phyloP scores from a whole-genome alignment of 129 eudicot species.

The Flaveria linearis region DNA sequence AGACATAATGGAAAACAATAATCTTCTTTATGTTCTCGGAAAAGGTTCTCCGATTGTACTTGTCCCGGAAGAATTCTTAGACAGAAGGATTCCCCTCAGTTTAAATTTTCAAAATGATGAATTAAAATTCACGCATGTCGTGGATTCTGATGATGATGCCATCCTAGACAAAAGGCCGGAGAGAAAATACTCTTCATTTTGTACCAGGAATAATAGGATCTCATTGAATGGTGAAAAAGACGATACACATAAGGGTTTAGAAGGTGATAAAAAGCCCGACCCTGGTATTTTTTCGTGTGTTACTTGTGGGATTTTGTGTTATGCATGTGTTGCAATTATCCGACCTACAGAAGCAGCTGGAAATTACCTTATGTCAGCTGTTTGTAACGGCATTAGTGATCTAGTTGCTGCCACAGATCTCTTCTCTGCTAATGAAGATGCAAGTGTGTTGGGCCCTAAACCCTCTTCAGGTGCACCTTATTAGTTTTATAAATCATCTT shows the following conservation, averaged over 20 bases:
- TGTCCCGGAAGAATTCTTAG: constrained; percentile 65
- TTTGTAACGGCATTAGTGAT: constrained; percentile 53
- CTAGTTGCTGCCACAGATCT: constrained; percentile 42
- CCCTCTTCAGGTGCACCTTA: constrained; percentile 48
- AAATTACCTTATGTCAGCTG: constrained; percentile 67
- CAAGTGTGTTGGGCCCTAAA: constrained; percentile 33
- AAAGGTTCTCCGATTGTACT: constrained; percentile 68
- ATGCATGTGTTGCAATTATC: constrained; percentile 84
- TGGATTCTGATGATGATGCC: constrained; percentile 34
- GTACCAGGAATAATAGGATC: constrained; percentile 33
- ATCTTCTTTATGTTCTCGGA: constrained; percentile 66
- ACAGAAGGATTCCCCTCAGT: constrained; percentile 40
- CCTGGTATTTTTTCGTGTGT: constrained; percentile 87
- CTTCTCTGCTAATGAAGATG: constrained; percentile 35
- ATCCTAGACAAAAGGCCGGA: constrained; percentile 38
- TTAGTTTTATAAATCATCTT: constrained; percentile 1
- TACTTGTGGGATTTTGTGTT: constrained; percentile 91
- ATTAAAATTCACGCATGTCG: constrained; percentile 35
- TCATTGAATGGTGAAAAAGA: constrained; percentile 34
- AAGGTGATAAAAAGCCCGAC: constrained; percentile 48
- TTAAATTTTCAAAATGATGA: constrained; percentile 39
- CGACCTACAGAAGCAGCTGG: constrained; percentile 81
- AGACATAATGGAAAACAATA: constrained; percentile 71
- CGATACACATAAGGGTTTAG: constrained; percentile 35
- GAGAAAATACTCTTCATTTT: constrained; percentile 40